Percentiles rank a stretch among this genome's conserved stretches.
These are phyloP conservation scores for Fusarium palustre DNA, from an alignment of 2,329 filamentous ascomycete genomes.

Conservation along the genomic window DNA sequence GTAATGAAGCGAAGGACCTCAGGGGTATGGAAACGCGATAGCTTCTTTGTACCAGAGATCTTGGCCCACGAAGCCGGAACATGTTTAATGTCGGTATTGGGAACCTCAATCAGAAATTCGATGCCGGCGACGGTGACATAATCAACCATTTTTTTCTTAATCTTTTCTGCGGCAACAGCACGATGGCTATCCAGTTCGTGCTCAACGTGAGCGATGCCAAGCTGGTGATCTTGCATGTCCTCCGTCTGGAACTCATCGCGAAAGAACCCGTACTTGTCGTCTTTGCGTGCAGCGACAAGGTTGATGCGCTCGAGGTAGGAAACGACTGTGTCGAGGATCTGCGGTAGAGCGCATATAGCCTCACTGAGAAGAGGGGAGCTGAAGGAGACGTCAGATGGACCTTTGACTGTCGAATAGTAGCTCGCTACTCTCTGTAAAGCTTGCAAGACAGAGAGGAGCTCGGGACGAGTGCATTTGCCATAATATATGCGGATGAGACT, in stretches of 20 bases:
- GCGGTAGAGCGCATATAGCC: slow-evolving; percentile 80
- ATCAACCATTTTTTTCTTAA: slow-evolving; percentile 76
- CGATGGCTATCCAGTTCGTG: slow-evolving; percentile 86
- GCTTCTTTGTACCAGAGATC: slow-evolving; percentile 92
- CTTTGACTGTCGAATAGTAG: slow-evolving; percentile 77
- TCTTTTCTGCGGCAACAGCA: slow-evolving; percentile 73
- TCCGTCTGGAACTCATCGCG: slow-evolving; percentile 88
- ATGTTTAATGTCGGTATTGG: slow-evolving; percentile 82
- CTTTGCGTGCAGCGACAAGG: slow-evolving; percentile 79
- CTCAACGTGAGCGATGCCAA: slow-evolving; percentile 92
- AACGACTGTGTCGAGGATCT: slow-evolving; percentile 78
- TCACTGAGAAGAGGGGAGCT: slow-evolving; percentile 74
- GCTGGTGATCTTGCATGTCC: slow-evolving; percentile 86
- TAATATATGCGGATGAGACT: slow-evolving; percentile 97
- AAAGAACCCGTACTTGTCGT: slow-evolving; percentile 97
- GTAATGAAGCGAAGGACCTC: slow-evolving; percentile 85
- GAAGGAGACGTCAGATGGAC: slow-evolving; percentile 77
- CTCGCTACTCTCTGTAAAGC: slow-evolving; percentile 83
- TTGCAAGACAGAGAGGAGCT: slow-evolving; percentile 87
- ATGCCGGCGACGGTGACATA: slow-evolving; percentile 91
- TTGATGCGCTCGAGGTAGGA: slow-evolving; percentile 88
- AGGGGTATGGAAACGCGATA: slow-evolving; percentile 93
- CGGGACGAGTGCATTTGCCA: slow-evolving; percentile 90
- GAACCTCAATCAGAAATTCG: slow-evolving; percentile 93
- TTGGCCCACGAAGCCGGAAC: slow-evolving; percentile 96